Conservation (phyloP, 2,329 filamentous ascomycete genomes). For the Colletotrichum caudatum region DNA sequence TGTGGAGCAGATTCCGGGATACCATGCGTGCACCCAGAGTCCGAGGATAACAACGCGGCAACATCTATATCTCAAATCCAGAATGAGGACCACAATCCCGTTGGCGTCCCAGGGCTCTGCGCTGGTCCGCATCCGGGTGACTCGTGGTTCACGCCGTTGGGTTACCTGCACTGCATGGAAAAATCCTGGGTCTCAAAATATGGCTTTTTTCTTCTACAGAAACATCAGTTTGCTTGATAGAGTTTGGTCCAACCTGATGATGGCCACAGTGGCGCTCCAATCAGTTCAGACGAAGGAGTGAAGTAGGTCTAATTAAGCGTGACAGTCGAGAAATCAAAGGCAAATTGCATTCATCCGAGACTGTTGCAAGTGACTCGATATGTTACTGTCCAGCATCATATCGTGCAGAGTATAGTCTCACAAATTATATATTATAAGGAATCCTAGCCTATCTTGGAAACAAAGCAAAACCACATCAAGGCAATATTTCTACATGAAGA, state of each 20-base stretch:
- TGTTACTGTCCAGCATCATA: background rate
- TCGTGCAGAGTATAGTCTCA: background rate
- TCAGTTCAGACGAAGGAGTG: no score
- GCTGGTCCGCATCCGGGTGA: background rate
- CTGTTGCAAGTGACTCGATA: background rate
- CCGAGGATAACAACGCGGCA: background rate
- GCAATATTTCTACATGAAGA: slow-evolving; percentile 21
- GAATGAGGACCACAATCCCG: no score
- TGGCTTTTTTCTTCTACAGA: no score
- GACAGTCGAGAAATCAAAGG: no score
- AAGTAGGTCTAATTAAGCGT: no score
- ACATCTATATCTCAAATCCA: background rate
- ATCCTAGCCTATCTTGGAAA: background rate
- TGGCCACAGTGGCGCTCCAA: no score
- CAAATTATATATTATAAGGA: slow-evolving; percentile 35
- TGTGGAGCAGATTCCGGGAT: slow-evolving; percentile 10
- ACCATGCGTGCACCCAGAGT: slow-evolving; percentile 14
- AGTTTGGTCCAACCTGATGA: no score
- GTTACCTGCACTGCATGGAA: background rate
- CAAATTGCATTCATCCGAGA: background rate
- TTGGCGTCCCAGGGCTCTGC: no score
- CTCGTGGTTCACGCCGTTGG: background rate
- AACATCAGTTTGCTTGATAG: no score
- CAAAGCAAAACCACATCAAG: background rate
- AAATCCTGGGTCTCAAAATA: no score